Evolutionary conservation across 1,284 basidiomycete genomes (phyloP).

Genomic region (Malassezia furfur): DNA sequence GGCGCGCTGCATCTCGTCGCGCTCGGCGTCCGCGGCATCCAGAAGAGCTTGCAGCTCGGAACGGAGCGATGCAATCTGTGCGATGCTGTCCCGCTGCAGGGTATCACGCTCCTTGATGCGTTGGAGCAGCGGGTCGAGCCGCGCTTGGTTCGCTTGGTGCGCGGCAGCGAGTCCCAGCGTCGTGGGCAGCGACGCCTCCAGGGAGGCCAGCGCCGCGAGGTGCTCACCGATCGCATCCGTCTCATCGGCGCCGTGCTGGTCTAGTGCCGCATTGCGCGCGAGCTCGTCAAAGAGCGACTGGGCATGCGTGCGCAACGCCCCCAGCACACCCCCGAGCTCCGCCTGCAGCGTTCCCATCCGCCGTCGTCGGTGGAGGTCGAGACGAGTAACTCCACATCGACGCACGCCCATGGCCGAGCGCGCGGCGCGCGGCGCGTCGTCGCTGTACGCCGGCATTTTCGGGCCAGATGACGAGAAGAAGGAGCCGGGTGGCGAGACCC

Average conservation of each 20-base stretch:
- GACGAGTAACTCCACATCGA: not conserved
- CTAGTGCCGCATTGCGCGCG: not conserved
- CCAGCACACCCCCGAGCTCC: not conserved
- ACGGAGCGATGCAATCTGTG: slow-evolving; percentile 21
- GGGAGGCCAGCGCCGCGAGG: slow-evolving; percentile 15
- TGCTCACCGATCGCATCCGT: not conserved
- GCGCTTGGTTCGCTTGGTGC: slow-evolving; percentile 25
- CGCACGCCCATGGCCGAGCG: not conserved
- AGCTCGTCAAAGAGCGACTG: not conserved
- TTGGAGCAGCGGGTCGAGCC: slow-evolving; percentile 17
- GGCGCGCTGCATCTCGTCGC: slow-evolving; percentile 20
- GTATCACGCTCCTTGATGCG: slow-evolving; percentile 20
- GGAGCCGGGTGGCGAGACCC: not conserved
- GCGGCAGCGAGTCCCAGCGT: slow-evolving; percentile 19
- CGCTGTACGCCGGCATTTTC: slow-evolving; percentile 30
- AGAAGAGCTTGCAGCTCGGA: slow-evolving; percentile 24
- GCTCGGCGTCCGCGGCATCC: slow-evolving; percentile 17
- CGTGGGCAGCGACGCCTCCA: slow-evolving; percentile 18
- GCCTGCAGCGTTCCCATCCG: not conserved
- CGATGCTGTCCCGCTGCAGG: slow-evolving; percentile 20
- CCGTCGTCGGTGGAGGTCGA: not conserved
- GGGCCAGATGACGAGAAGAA: not conserved
- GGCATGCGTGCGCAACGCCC: not conserved
- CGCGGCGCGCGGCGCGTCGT: slow-evolving; percentile 7
- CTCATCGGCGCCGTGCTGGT: not conserved